A percentile compares a stretch with the other conserved stretches of the same genome.
phyloP scores from a whole-genome alignment of 2,329 filamentous ascomycete species.

The Colletotrichum lindemuthianum region DNA sequence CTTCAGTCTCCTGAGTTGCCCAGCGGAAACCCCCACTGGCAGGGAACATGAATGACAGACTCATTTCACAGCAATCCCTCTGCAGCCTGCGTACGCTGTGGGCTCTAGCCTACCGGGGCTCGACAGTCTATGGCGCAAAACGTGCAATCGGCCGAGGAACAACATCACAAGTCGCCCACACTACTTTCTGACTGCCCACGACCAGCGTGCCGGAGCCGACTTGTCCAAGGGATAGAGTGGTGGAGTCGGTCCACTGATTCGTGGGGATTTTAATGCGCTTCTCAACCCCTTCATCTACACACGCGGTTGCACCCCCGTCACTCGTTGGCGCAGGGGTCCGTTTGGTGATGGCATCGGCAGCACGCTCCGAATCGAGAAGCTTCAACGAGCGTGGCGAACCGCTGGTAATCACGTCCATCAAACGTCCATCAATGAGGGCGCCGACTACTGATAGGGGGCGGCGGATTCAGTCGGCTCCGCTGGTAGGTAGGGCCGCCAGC shows the following conservation, averaged over 20 bases:
- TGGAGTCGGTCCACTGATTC: conserved; percentile 26
- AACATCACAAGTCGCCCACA: conserved; percentile 3
- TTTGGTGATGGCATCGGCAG: conserved; percentile 22
- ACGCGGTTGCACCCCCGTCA: not conserved
- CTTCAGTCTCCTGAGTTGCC: not conserved
- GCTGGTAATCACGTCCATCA: not conserved
- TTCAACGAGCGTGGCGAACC: not conserved
- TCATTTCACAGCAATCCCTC: conserved; percentile 22
- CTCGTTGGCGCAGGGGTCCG: conserved; percentile 9
- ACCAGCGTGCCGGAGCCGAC: conserved; percentile 16
- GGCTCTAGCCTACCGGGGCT: not conserved
- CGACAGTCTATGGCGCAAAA: not conserved
- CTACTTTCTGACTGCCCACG: conserved; percentile 3
- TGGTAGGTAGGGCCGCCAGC: conserved; percentile 26
- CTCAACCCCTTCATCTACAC: conserved; percentile 31
- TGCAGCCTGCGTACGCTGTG: not conserved
- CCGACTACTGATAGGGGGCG: not conserved
- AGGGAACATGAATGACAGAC: conserved; percentile 11
- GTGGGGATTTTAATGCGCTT: conserved; percentile 25
- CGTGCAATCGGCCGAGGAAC: conserved; percentile 13
- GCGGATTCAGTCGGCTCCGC: conserved; percentile 10
- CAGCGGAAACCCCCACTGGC: conserved; percentile 7
- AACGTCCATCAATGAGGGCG: conserved; percentile 21
- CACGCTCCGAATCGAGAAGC: conserved; percentile 19
- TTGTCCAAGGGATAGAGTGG: conserved; percentile 21